Evolutionary conservation across 2,329 filamentous ascomycete genomes (phyloP), one percentile per base, ranked within the genome.

Genomic region (Lecanicillium sp.): DNA sequence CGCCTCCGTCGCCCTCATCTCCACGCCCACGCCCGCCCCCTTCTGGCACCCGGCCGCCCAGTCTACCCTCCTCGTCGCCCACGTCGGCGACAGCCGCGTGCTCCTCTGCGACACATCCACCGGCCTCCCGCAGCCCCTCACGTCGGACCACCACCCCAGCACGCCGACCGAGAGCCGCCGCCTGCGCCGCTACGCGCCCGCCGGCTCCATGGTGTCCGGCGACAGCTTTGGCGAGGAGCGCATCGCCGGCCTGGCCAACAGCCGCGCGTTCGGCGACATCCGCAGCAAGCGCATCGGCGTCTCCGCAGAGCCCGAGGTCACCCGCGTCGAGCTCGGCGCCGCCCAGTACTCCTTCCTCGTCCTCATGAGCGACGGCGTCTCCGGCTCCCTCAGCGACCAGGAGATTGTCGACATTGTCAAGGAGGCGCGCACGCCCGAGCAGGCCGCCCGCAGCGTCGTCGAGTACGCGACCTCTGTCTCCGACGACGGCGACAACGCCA

Each of bases 151-250:
- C 66, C 93, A 95, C 62, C 91, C 93, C 0, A 87, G 83, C n/a
- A 81, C 86, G 4, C 93, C 93, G 0, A 75, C 83, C 48, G 93
- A 98, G 71, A 84, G 86, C 9, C 83, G 81, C 35, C 81, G 93
- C 7, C 77, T 98, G 20, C 85, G 90, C 37, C 84, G 90, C 41
- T 97, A 90, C 62, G 87, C 90, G 2, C 70, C 71, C 29, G 81
- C 86, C 24, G 84, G 74, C 21, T 77, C 85, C 3, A 91, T 97
- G 62, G 85, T 95, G 15, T 93, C 91, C 20, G 68, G 67, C 0
- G 93, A 98, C 68, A 94, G 88, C 27, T 98, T 98, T 64, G 93
- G 93, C 61, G 93, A 98, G 68, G 90, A 97, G 68, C 89, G 93
- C 56, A 93, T 98, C 66, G 84, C 84, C 12, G 91, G 93, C 0